Evolutionary conservation across 2,329 filamentous ascomycete species (phyloP).

Genomic region (Hymenoscyphus infarciens): DNA sequence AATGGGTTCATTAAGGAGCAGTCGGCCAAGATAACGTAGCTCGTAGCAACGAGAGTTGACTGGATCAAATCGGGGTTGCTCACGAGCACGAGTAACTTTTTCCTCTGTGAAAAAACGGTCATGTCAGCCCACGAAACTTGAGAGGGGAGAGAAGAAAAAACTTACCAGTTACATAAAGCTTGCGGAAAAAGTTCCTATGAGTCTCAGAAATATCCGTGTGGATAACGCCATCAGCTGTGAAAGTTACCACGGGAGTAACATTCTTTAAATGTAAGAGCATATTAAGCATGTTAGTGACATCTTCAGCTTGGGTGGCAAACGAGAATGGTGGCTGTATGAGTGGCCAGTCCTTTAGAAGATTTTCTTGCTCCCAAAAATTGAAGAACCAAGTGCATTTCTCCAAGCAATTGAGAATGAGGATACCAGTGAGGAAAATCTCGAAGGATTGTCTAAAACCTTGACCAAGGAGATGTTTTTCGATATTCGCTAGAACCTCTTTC

Average conservation of each 20-base stretch:
- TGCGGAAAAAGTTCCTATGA: conserved; percentile 51
- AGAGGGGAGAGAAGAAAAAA: conserved; percentile 17
- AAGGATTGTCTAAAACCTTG: conserved; percentile 50
- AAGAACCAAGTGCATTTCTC: conserved; percentile 68
- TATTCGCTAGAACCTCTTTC: conserved; percentile 54
- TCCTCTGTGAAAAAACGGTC: conserved; percentile 18
- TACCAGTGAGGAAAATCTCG: conserved; percentile 57
- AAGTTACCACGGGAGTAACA: conserved; percentile 51
- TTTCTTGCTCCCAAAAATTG: conserved; percentile 63
- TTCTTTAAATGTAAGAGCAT: conserved; percentile 61
- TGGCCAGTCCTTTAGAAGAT: conserved; percentile 50
- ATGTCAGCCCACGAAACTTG: conserved; percentile 15
- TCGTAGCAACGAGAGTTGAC: conserved; percentile 48
- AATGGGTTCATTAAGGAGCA: conserved; percentile 13
- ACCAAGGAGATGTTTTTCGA: conserved; percentile 60
- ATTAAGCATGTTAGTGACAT: conserved; percentile 54
- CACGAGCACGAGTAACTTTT: conserved; percentile 28
- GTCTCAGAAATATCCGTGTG: conserved; percentile 35
- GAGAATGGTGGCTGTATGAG: conserved; percentile 53
- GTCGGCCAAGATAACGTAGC: conserved; percentile 40
- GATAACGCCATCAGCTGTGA: not conserved
- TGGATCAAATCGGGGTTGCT: conserved; percentile 26
- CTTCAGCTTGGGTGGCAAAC: conserved; percentile 57
- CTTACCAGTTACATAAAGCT: conserved; percentile 56
- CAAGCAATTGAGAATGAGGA: conserved; percentile 62